phyloP scores from a whole-genome alignment of 176 grass and related monocot genomes.

The Phoenix dactylifera region DNA sequence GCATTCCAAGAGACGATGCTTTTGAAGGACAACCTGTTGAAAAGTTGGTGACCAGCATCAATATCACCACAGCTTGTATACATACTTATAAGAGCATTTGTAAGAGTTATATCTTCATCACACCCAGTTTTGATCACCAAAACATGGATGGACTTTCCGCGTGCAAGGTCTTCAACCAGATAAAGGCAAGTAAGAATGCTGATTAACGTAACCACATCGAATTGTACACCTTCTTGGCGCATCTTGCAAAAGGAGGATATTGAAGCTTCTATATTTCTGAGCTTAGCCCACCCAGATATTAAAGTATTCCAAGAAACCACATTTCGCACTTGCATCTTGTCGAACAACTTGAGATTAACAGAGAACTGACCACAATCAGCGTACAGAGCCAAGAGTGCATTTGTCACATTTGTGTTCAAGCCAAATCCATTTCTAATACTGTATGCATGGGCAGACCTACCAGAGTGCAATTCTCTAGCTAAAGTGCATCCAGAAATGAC shows the following conservation, averaged over 20 bases:
- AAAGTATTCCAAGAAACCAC: slow-evolving; percentile 74
- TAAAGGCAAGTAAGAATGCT: slow-evolving; percentile 32
- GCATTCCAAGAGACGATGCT: slow-evolving; percentile 46
- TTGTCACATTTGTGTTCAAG: slow-evolving; percentile 29
- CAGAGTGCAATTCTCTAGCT: slow-evolving; percentile 26
- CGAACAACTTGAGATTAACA: slow-evolving; percentile 37
- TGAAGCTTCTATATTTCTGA: slow-evolving; percentile 23
- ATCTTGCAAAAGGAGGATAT: slow-evolving; percentile 38
- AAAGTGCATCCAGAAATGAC: slow-evolving; percentile 35
- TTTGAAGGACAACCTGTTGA: slow-evolving; percentile 24
- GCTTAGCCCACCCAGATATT: slow-evolving; percentile 47
- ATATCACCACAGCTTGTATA: slow-evolving; percentile 47
- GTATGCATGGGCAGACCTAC: slow-evolving; percentile 55
- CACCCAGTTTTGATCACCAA: slow-evolving; percentile 56
- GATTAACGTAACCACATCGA: slow-evolving; percentile 62
- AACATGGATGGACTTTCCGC: slow-evolving; percentile 40
- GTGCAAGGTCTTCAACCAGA: slow-evolving; percentile 8
- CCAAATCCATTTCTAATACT: slow-evolving; percentile 41
- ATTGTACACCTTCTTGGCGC: slow-evolving; percentile 27
- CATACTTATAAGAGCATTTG: slow-evolving; percentile 68
- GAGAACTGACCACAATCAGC: slow-evolving; percentile 31
- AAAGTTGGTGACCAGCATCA: slow-evolving; percentile 38
- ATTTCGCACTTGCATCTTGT: slow-evolving; percentile 17
- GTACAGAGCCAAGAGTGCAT: slow-evolving; percentile 55
- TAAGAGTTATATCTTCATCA: slow-evolving; percentile 35